Conservation (phyloP, 2,329 filamentous ascomycete species). For the Didymella keratinophila region DNA sequence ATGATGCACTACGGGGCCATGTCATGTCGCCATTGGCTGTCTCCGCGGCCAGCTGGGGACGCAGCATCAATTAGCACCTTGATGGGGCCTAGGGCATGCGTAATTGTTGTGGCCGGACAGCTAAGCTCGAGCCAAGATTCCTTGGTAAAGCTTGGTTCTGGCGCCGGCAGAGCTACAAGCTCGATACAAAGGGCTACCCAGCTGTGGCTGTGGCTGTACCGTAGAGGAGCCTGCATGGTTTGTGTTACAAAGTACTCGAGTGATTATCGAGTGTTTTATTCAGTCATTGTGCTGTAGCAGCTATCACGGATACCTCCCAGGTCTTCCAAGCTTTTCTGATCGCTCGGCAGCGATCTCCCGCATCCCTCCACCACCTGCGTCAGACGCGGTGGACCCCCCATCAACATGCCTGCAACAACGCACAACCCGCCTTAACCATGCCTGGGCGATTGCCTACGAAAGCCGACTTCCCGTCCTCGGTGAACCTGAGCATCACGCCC, state of each 20-base stretch:
- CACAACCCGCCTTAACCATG: conserved; percentile 37
- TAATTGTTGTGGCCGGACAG: conserved; percentile 26
- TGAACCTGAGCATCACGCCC: conserved; percentile 54
- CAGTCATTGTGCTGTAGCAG: background rate
- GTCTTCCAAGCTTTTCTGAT: conserved; percentile 6
- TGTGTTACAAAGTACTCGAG: background rate
- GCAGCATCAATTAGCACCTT: conserved; percentile 22
- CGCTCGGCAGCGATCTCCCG: conserved; percentile 31
- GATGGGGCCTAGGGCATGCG: conserved; percentile 37
- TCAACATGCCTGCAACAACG: conserved; percentile 26
- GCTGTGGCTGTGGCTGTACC: conserved; percentile 13
- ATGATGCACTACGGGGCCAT: conserved; percentile 25
- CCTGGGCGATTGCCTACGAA: conserved; percentile 54
- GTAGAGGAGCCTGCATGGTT: background rate
- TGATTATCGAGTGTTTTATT: no score
- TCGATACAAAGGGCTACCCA: background rate
- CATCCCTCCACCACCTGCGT: conserved; percentile 24
- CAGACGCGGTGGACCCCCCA: conserved; percentile 16
- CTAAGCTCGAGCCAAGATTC: conserved; percentile 30
- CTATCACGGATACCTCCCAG: background rate
- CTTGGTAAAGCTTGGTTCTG: conserved; percentile 42
- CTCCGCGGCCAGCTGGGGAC: conserved; percentile 7
- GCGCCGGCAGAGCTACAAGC: background rate
- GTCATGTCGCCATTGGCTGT: conserved; percentile 27
- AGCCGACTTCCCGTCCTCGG: conserved; percentile 53